Evolutionary conservation across 1,284 basidiomycete species (phyloP).

Genomic region (Inonotus obliquus): DNA sequence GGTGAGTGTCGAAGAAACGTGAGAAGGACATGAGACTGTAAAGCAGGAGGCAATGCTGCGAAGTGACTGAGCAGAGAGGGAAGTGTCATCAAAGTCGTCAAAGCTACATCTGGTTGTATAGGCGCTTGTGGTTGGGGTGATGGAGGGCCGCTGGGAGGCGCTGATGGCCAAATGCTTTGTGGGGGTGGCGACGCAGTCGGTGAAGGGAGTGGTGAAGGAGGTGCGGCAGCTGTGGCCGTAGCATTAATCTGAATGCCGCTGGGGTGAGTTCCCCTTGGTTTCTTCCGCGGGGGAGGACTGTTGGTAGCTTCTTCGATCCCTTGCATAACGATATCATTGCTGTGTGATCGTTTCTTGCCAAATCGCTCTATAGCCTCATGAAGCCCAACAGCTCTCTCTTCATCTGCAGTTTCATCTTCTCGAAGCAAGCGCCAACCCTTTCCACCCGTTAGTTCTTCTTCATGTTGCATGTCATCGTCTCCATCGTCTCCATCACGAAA

Average conservation of each 20-base stretch:
- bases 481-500: conserved; percentile 64
- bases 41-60: conserved; percentile 57
- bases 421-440: conserved; percentile 70
- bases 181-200: conserved; percentile 77
- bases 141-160: conserved; percentile 67
- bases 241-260: conserved; percentile 56
- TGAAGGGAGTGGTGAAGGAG: conserved; percentile 76
- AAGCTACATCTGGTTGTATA: conserved; percentile 69
- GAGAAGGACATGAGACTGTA: conserved; percentile 83
- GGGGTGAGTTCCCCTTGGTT: conserved; percentile 54
- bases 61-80: conserved; percentile 76
- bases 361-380: conserved; percentile 76
- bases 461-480: conserved; percentile 63
- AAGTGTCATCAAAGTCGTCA: conserved; percentile 75
- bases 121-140: conserved; percentile 65
- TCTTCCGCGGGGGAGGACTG: conserved; percentile 71
- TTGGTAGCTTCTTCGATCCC: conserved; percentile 58
- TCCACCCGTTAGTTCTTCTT: conserved; percentile 62
- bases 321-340: conserved; percentile 69
- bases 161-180: conserved; percentile 69
- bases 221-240: conserved; percentile 59
- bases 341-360: conserved; percentile 71
- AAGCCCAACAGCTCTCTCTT: conserved; percentile 53
- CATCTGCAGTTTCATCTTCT: conserved; percentile 50
- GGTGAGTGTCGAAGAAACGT: conserved; percentile 81